Evolutionary conservation across 148 eudicot species (phyloP), one percentile per base, ranked within the genome.

Genomic region (Spergularia marina): DNA sequence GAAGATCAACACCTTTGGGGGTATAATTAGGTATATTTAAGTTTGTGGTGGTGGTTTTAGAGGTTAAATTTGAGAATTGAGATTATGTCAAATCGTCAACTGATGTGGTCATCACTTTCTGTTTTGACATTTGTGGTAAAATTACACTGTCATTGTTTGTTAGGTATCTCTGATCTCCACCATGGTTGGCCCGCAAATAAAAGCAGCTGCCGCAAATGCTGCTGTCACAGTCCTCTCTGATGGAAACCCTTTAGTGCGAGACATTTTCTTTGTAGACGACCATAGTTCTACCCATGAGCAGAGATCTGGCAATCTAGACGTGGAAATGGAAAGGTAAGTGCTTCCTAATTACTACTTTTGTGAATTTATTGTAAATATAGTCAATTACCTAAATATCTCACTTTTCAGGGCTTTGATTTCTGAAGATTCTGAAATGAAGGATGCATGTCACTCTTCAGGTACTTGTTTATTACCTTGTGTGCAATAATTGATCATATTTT

Each of bases 141-240:
- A 41, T 34, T 39, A 7, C 25, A 9, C 14, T 57, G 18, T 72
- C 60, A 70, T 52, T 13, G 80, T 21, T 60, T 56, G 51, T 74
- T 78, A 95, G 99, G 92, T 95, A 75, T 86, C 92, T 83, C 84
- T 79, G 55, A 83, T 95, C 71, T 88, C 96, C 70, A 76, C 87
- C 41, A 84, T 87, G 84, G 91, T 91, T 83, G 88, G 85, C 51
- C 94, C 98, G 65, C 83, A 79, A 80, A 74, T 92, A 70, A 82
- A 87, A 60, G 90, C 93, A 69, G 83, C 94, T 77, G 97, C 97
- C 65, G 91, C 91, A 56, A 88, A 87, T 60, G 97, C 97, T 78
- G 96, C 92, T 61, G 84, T 95, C 72, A 72, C 87, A 17, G 91
- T 87, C 57, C 90, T 95, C 53, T 95, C 92, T 77, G 85, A 86